These are phyloP conservation scores for Microsporum ferrugineum DNA, from an alignment of 2,329 filamentous ascomycete genomes.

Conservation along the genomic window DNA sequence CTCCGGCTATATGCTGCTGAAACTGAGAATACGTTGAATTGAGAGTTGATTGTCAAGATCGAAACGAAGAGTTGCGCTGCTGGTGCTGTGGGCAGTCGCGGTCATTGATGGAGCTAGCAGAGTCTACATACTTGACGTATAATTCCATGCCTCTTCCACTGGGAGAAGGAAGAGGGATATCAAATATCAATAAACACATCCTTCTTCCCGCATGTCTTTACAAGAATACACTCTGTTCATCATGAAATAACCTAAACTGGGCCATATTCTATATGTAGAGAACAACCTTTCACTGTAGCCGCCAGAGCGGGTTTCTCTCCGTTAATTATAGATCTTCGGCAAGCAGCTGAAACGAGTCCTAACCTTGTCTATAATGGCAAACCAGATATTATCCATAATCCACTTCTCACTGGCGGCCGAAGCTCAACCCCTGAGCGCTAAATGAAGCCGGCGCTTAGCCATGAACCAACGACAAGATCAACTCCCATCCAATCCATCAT, in stretches of 20 bases:
- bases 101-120: background rate
- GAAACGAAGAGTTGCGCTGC: background rate
- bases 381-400: background rate
- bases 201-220: background rate
- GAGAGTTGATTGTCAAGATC: background rate
- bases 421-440: background rate
- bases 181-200: background rate
- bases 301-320: background rate
- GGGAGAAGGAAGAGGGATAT: background rate
- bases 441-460: slow-evolving; percentile 1
- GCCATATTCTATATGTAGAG: background rate
- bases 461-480: background rate
- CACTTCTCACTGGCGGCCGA: background rate
- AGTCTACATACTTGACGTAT: background rate
- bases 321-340: background rate
- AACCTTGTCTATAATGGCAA: background rate
- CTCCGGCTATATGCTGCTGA: background rate
- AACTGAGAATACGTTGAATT: background rate
- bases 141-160: background rate
- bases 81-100: background rate
- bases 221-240: background rate
- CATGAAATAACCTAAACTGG: background rate
- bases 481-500: slow-evolving; percentile 1
- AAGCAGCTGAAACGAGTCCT: background rate
- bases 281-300: background rate